Evolutionary conservation across 371 early-diverging fungal species (phyloP), one percentile per base, ranked within the genome.

Genomic region (Mucor sp.): DNA sequence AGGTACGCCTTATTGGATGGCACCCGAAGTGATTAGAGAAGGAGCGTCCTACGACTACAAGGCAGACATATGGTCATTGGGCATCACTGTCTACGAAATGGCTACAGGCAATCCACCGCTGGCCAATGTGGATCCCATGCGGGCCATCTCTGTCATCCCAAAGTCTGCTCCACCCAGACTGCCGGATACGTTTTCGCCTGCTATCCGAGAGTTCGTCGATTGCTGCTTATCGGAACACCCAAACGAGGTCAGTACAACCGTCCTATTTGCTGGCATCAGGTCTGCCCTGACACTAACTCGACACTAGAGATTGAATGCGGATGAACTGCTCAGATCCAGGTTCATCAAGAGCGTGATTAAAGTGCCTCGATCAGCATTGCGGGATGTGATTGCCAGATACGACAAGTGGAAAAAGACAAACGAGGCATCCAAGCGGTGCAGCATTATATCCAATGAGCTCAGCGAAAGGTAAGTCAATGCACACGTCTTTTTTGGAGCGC

Each of bases 51-150:
- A 91, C 73, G 93, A 93, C 66, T 89, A 82, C 64, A 93, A 92
- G 82, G 91, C 93, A 19, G 96, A 95, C 73, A 92, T 95, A 37
- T 95, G 96, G 96, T 94, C 94, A 1, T 81, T 98, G 21, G 99
- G 99, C 12, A 98, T 99, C 65, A 98, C 99, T 4, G 92, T 96
- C 14, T 96, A 95, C 66, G 99, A 99, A 74, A 91, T 99, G 72
- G 94, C 95, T 8, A 94, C 92, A 9, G 98, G 98, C 8, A 94
- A 92, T 58, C 99, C 98, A 6, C 99, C 99, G 0, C 90, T 94
- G 62, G 93, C 97, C 1, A 91, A 97, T 56, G 89, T 92, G 43
- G 96, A 97, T 69, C 97, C 97, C 6, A 91, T 95, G 86, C 85
- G 91, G 47, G 97, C 97, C 1, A 86, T 98, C 44, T 91, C 94